Evolutionary conservation across 75 land plant species (phyloP).

Genomic region (Sequoia sempervirens): DNA sequence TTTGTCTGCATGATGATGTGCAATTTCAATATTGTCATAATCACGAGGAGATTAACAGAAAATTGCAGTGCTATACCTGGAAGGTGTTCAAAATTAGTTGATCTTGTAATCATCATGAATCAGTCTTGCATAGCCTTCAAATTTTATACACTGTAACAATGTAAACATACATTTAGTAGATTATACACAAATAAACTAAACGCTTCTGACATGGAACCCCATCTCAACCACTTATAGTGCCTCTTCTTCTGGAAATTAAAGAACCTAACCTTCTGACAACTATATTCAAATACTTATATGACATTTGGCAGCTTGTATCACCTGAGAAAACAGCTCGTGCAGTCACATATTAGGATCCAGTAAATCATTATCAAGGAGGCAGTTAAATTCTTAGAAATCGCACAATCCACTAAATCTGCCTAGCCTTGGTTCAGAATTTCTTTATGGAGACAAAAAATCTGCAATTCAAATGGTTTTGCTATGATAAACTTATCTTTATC

Average conservation of each 20-base stretch:
- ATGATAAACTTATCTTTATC: neutral
- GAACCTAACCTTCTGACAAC: neutral
- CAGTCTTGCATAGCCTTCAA: neutral
- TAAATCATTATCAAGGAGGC: neutral
- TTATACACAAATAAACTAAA: neutral
- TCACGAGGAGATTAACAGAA: neutral
- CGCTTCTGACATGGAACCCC: neutral
- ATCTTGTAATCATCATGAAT: constrained; percentile 1
- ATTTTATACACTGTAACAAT: neutral
- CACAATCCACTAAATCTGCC: neutral
- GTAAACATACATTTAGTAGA: neutral
- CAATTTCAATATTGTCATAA: neutral
- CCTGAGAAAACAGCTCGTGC: neutral
- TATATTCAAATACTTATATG: neutral
- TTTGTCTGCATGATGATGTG: neutral
- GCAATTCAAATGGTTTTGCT: neutral
- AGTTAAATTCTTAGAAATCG: neutral
- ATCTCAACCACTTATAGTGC: neutral
- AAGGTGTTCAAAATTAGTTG: neutral
- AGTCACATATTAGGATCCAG: neutral
- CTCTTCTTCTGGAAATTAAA: neutral
- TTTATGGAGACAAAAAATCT: neutral
- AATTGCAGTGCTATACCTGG: neutral
- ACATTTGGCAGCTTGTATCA: neutral
- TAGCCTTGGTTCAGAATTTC: neutral